Conservation (phyloP, 208 protist species). For the Leishmania aethiopica region DNA sequence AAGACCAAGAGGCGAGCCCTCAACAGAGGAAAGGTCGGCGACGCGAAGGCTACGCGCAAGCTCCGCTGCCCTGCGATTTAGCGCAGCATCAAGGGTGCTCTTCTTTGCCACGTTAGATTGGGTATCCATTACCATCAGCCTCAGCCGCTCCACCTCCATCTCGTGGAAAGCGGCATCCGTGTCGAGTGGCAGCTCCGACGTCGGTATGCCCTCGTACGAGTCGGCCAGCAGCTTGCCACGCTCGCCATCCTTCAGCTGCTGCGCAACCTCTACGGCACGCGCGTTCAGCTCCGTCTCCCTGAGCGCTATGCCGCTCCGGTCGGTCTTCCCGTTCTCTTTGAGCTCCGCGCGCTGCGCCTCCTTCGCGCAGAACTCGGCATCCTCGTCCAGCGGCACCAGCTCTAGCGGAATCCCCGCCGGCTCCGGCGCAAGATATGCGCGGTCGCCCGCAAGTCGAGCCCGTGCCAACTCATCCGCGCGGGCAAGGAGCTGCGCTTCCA, state of each 20-base stretch:
- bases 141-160: slow-evolving; percentile 54
- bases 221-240: slow-evolving; percentile 1
- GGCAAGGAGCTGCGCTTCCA: slow-evolving; percentile 50
- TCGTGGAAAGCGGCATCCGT: slow-evolving; percentile 56
- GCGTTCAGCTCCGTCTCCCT: slow-evolving; percentile 58
- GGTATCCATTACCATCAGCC: slow-evolving; percentile 46
- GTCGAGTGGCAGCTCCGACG: slow-evolving; percentile 64
- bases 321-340: slow-evolving; percentile 31
- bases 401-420: slow-evolving; percentile 52
- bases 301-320: slow-evolving; percentile 35
- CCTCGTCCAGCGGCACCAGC: slow-evolving; percentile 42
- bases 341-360: slow-evolving; percentile 60
- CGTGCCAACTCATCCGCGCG: slow-evolving; percentile 46
- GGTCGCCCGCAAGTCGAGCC: slow-evolving; percentile 30
- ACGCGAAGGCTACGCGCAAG: slow-evolving; percentile 53
- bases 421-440: slow-evolving; percentile 42
- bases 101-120: slow-evolving; percentile 41
- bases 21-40: slow-evolving; percentile 46
- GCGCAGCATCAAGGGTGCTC: slow-evolving; percentile 34
- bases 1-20: slow-evolving; percentile 43
- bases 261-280: slow-evolving; percentile 63
- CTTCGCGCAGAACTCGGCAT: slow-evolving; percentile 45
- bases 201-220: slow-evolving; percentile 54
- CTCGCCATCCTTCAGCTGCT: slow-evolving; percentile 54
- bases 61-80: slow-evolving; percentile 68